Conservation (phyloP, 331 rosid species). For the Pyrus hybrid region DNA sequence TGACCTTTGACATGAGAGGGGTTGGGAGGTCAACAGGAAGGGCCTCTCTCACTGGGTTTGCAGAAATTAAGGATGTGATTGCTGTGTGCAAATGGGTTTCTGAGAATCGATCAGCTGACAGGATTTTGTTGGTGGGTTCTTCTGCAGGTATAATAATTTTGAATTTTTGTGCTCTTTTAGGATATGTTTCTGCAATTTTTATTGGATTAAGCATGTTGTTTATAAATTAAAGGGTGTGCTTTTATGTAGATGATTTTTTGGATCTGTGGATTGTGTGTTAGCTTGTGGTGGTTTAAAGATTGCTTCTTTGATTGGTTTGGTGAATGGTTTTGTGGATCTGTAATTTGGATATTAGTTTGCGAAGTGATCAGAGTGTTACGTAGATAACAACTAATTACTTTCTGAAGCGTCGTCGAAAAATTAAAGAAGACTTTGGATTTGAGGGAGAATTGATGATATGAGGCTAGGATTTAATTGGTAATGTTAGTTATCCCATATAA, state of each 20-base stretch:
- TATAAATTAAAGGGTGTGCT: not conserved
- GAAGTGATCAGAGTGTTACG: not conserved
- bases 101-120: too few species aligned
- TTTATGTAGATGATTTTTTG: not conserved
- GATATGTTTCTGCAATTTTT: not conserved
- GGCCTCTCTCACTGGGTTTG: constrained; percentile 17
- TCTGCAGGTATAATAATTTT: not conserved
- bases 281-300: not conserved
- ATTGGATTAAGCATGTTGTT: constrained; percentile 3
- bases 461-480: not conserved
- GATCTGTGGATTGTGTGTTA: not conserved
- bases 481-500: not conserved
- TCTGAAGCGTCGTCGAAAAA: not conserved
- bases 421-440: not conserved
- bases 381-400: not conserved
- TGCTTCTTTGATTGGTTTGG: constrained; percentile 9
- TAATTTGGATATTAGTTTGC: not conserved
- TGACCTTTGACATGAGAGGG: constrained; percentile 89
- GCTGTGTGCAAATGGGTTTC: too few species aligned
- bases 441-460: not conserved
- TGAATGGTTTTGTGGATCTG: constrained; percentile 4
- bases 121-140: too few species aligned
- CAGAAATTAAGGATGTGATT: too few species aligned
- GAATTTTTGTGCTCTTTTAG: not conserved
- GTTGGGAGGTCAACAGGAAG: constrained; percentile 74